Evolutionary conservation across 768 basidiomycete species (phyloP), one percentile per base, ranked within the genome.

Genomic region (Chalciporus sphaerocephalus): DNA sequence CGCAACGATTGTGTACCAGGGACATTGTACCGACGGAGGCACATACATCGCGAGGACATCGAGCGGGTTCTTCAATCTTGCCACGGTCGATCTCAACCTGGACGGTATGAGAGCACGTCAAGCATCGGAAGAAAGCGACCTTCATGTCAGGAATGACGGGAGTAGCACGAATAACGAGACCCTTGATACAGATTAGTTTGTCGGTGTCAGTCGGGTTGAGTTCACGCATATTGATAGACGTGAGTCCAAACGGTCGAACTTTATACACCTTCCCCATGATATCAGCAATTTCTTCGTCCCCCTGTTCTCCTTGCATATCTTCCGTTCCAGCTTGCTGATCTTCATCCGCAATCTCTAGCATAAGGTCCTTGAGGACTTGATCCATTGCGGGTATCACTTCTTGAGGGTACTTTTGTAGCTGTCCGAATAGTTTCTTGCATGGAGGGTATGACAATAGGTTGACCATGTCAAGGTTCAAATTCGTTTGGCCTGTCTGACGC

Each of bases 121-220:
- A 74, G 69, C 96, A 99, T 44, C 94, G 88, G 80, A 99, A 99
- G 74, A 99, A 98, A 17, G 95, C 96, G 53, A 83, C 82, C 69
- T 95, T 94, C 96, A 99, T 98, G 68, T 99, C 96, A 4, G 96
- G 96, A 48, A 98, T 97, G 58, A 99, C 88, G 10, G 95, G 92
- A 0, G 96, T 97, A 0, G 94, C 90, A 18, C 96, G 87, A 50
- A 99, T 98, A 57, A 98, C 92, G 6, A 99, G 81, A 46, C 96
- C 96, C 64, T 95, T 96, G 71, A 99, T 87, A 46, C 81, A 85
- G 16, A 96, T 88, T 16, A 99, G 83, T 67, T 97, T 96, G 76
- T 99, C 96, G 56, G 96, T 99, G 60, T 99, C 95, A 47, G 78
- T 83, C 5, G 96, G 96, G 62, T 98, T 97, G 43, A 99, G 74